phyloP scores from a whole-genome alignment of 805 yeast species.

The Debaryomyces tyrocola region DNA sequence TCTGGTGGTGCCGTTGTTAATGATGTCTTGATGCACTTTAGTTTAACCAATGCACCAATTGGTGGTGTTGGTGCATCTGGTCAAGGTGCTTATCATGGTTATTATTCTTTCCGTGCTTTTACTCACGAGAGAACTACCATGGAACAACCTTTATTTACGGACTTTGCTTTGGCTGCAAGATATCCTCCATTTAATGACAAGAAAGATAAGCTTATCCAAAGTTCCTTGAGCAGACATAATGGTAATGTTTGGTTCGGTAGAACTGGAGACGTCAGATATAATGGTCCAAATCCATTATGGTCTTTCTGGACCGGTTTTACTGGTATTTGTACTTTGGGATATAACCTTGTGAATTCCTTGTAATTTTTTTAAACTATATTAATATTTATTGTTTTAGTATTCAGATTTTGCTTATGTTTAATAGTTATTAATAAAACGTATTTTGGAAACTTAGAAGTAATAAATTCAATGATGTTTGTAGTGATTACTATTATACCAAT shows the following conservation, averaged over 20 bases:
- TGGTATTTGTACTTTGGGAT: conserved; percentile 29
- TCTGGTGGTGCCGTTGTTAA: conserved; percentile 74
- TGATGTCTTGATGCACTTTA: conserved; percentile 73
- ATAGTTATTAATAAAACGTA: background rate
- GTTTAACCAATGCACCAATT: conserved; percentile 69
- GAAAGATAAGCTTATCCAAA: conserved; percentile 31
- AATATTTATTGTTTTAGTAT: background rate
- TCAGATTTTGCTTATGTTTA: background rate
- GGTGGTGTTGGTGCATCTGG: conserved; percentile 93
- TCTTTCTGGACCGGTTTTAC: conserved; percentile 30
- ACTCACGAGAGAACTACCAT: conserved; percentile 71
- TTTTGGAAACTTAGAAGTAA: too few relatives aligned
- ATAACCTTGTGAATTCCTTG: conserved; percentile 10
- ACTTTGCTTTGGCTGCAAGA: conserved; percentile 55
- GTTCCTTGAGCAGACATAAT: conserved; percentile 27
- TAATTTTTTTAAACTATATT: background rate
- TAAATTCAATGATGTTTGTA: too few relatives aligned
- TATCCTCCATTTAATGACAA: conserved; percentile 58
- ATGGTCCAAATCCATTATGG: conserved; percentile 35
- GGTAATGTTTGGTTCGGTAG: conserved; percentile 41
- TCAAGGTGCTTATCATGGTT: conserved; percentile 79
- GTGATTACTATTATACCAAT: too few relatives aligned
- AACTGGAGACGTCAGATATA: conserved; percentile 31
- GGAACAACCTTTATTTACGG: conserved; percentile 66
- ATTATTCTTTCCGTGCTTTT: conserved; percentile 51